These are phyloP conservation scores for Venturia nashicola DNA, from an alignment of 2,329 filamentous ascomycete genomes.

Conservation along the genomic window DNA sequence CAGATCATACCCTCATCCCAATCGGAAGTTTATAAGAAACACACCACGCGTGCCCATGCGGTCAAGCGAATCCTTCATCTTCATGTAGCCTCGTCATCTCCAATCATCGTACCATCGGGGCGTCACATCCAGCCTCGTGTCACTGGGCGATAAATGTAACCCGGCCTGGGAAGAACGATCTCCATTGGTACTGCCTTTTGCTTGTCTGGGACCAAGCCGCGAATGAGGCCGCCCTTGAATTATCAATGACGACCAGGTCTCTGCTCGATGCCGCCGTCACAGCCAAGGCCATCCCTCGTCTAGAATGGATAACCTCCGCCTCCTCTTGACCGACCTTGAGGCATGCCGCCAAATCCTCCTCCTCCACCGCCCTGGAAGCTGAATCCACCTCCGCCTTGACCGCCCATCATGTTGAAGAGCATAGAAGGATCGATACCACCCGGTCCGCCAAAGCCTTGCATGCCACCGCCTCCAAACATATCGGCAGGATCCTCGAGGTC, in stretches of 20 bases:
- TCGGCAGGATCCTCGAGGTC: slow-evolving; percentile 81
- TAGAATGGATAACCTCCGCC: neutral
- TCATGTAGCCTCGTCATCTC: neutral
- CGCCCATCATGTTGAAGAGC: slow-evolving; percentile 69
- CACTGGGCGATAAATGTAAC: neutral
- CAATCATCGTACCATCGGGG: neutral
- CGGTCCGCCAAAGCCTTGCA: slow-evolving; percentile 28
- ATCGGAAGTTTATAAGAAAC: neutral
- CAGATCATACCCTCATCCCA: neutral
- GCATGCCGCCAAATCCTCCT: slow-evolving; percentile 7
- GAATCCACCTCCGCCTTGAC: slow-evolving; percentile 22
- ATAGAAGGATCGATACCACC: slow-evolving; percentile 59
- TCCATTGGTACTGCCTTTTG: neutral
- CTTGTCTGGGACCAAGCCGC: neutral
- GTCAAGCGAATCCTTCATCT: neutral
- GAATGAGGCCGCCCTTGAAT: neutral
- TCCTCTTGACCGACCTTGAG: slow-evolving; percentile 1
- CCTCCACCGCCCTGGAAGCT: neutral
- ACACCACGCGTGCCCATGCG: neutral
- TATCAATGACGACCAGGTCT: neutral
- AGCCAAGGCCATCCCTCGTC: neutral
- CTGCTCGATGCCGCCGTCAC: neutral
- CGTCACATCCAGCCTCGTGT: neutral
- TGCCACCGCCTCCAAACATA: slow-evolving; percentile 51
- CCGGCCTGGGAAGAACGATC: neutral